phyloP scores from a whole-genome alignment of 2,329 filamentous ascomycete genomes.

The Pseudocercospora musae region DNA sequence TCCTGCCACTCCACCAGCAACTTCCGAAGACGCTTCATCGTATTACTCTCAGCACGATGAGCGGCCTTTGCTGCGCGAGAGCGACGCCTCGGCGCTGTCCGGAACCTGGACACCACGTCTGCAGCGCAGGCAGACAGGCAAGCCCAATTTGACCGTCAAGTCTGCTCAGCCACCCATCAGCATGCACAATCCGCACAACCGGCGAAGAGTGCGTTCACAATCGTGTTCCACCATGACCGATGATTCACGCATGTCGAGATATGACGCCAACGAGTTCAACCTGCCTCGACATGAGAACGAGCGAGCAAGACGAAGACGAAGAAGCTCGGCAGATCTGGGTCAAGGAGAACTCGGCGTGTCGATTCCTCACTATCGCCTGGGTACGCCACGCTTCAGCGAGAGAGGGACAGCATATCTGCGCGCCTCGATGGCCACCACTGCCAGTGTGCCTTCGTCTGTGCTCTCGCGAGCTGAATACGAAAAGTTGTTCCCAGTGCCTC shows the following conservation, averaged over 20 bases:
- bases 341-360: slow-evolving; percentile 29
- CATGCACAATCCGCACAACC: slow-evolving; percentile 20
- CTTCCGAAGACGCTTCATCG: slow-evolving; percentile 21
- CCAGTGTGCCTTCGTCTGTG: slow-evolving; percentile 64
- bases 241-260: slow-evolving; percentile 38
- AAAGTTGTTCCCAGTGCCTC: slow-evolving; percentile 44
- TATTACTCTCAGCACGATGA: slow-evolving; percentile 14
- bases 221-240: slow-evolving; percentile 75
- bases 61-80: slow-evolving; percentile 18
- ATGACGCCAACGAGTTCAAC: slow-evolving; percentile 28
- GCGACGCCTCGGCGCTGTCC: slow-evolving; percentile 19
- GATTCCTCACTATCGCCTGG: slow-evolving; percentile 81
- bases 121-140: slow-evolving; percentile 8
- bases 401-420: slow-evolving; percentile 73
- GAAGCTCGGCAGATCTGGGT: slow-evolving; percentile 30
- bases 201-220: slow-evolving; percentile 49
- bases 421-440: slow-evolving; percentile 70
- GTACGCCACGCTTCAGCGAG: slow-evolving; percentile 74
- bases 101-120: slow-evolving; percentile 28
- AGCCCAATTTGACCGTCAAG: slow-evolving; percentile 5
- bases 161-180: slow-evolving; percentile 16
- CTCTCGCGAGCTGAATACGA: slow-evolving; percentile 46
- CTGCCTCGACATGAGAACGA: slow-evolving; percentile 26
- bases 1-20: slow-evolving; percentile 31
- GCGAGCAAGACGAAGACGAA: slow-evolving; percentile 23